Percentiles rank a stretch among this genome's conserved stretches.
phyloP scores from a whole-genome alignment of 495 filamentous ascomycete species.

The Penicillium paxilli region DNA sequence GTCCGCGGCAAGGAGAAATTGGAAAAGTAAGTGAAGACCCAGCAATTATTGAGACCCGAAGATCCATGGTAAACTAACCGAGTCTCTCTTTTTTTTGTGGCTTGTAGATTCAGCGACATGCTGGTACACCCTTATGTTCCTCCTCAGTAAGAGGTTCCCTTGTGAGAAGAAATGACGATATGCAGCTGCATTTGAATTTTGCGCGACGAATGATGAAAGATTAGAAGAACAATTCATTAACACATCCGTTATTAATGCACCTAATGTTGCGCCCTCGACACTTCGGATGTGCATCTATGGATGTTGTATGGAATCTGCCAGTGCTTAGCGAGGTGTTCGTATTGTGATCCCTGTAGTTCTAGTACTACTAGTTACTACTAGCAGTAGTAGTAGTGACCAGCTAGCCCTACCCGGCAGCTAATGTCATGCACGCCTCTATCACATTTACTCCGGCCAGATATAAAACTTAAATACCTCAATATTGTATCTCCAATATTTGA shows the following conservation, averaged over 20 bases:
- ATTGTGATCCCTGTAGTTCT: background rate
- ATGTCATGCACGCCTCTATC: slow-evolving; percentile 9
- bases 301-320: too few species aligned
- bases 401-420: background rate
- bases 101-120: slow-evolving; percentile 83
- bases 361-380: too few species aligned
- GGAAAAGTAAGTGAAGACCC: slow-evolving; percentile 59
- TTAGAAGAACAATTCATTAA: slow-evolving; percentile 47
- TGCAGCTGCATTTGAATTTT: slow-evolving; percentile 22
- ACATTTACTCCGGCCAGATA: slow-evolving; percentile 5
- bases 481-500: background rate
- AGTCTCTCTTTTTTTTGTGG: background rate
- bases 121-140: slow-evolving; percentile 81
- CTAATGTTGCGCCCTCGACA: background rate
- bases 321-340: background rate
- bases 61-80: too few species aligned
- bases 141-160: slow-evolving; percentile 52
- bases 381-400: too few species aligned
- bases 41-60: background rate
- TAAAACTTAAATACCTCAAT: background rate
- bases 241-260: slow-evolving; percentile 10
- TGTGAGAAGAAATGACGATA: slow-evolving; percentile 18
- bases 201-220: slow-evolving; percentile 48
- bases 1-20: slow-evolving; percentile 92
- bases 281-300: background rate